Evolutionary conservation across 2,329 filamentous ascomycete species (phyloP).

Genomic region (Aspergillaceae sp.): DNA sequence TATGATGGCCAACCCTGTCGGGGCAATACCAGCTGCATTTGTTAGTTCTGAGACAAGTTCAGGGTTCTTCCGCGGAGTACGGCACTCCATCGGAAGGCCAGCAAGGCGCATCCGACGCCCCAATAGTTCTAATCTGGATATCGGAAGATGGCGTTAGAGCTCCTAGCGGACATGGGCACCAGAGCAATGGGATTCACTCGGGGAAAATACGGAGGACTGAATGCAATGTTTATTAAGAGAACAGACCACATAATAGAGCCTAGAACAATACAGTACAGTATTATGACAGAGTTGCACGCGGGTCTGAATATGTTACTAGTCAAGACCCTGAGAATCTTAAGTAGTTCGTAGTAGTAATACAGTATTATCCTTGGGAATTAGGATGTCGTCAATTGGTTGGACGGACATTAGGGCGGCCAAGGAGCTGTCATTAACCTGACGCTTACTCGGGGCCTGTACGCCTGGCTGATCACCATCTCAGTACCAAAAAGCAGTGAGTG

Average conservation of each 20-base stretch:
- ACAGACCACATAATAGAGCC: background rate
- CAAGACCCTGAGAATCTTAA: background rate
- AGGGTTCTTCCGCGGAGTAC: too few relatives aligned
- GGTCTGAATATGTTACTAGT: too few relatives aligned
- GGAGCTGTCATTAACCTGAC: background rate
- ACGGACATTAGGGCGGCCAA: background rate
- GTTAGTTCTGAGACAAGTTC: too few relatives aligned
- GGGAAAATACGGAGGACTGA: background rate
- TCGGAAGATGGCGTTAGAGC: background rate
- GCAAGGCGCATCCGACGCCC: background rate
- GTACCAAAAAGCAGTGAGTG: background rate
- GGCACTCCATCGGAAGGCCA: background rate
- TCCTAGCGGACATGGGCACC: background rate
- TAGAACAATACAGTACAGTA: too few relatives aligned
- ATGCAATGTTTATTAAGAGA: background rate
- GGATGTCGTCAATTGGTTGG: background rate
- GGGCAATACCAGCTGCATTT: too few relatives aligned
- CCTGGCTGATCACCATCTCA: background rate
- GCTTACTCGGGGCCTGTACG: background rate
- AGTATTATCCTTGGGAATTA: too few relatives aligned
- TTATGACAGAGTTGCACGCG: too few relatives aligned
- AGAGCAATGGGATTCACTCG: background rate
- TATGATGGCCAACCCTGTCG: too few relatives aligned
- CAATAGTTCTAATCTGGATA: background rate
- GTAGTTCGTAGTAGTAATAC: too few relatives aligned